Percentiles rank a stretch among this genome's conserved stretches.
phyloP scores from a whole-genome alignment of 164 flowering plant genomes.

The Nelumbo lutea region DNA sequence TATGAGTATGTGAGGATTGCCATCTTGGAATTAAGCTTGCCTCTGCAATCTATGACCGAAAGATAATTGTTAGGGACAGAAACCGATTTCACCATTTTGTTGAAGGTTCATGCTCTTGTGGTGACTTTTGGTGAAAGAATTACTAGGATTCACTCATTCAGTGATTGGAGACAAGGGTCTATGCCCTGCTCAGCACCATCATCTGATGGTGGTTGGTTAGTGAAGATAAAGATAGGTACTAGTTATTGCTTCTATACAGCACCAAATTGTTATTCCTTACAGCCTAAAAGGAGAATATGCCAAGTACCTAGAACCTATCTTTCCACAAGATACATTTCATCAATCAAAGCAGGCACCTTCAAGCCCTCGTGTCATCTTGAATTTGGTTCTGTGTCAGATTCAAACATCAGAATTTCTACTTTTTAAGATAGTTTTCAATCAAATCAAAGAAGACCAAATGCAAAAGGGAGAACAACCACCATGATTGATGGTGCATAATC shows the following conservation, averaged over 20 bases:
- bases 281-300: background rate
- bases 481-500: conserved; percentile 21
- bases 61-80: conserved; percentile 33
- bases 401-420: conserved; percentile 7
- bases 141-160: background rate
- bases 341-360: conserved; percentile 16
- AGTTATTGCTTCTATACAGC: background rate
- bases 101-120: conserved; percentile 32
- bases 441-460: conserved; percentile 27
- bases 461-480: conserved; percentile 24
- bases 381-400: conserved; percentile 11
- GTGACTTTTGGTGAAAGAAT: conserved; percentile 28
- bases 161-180: background rate
- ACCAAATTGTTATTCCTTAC: conserved; percentile 10
- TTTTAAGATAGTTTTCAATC: conserved; percentile 19
- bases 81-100: conserved; percentile 39
- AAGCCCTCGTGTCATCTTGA: conserved; percentile 9
- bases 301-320: background rate
- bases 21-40: conserved; percentile 30
- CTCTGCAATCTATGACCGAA: conserved; percentile 22
- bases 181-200: background rate
- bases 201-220: conserved; percentile 1
- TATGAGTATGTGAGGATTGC: conserved; percentile 39
- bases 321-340: conserved; percentile 6
- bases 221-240: conserved; percentile 4